These are phyloP conservation scores for Apocynum venetum DNA, from an alignment of 257 asterid genomes.

Conservation along the genomic window DNA sequence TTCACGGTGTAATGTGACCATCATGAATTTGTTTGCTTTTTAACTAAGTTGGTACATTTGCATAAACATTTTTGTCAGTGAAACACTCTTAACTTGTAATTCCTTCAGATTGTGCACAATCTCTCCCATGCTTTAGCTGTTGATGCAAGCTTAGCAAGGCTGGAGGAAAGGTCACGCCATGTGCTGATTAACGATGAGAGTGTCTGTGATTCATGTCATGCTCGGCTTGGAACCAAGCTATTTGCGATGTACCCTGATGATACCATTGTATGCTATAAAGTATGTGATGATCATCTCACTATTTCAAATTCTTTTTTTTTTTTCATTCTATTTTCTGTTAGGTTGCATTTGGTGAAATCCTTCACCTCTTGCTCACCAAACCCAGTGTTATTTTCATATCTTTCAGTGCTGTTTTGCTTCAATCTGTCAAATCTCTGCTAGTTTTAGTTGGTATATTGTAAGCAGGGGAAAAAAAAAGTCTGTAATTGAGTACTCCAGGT, in stretches of 20 bases:
- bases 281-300: conserved; percentile 23
- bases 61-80: not conserved
- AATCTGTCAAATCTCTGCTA: not conserved
- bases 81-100: not conserved
- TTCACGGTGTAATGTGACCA: not conserved
- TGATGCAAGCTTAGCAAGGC: conserved; percentile 81
- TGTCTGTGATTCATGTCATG: conserved; percentile 85
- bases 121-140: conserved; percentile 70
- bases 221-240: conserved; percentile 93
- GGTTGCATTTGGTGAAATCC: conserved; percentile 1
- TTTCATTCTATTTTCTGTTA: not conserved
- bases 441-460: not conserved
- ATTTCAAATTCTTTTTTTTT: not conserved
- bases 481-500: too few relatives aligned
- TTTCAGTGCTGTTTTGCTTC: not conserved
- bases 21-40: not conserved
- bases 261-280: conserved; percentile 90
- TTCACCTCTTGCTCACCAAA: not conserved
- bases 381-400: not conserved
- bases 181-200: conserved; percentile 84
- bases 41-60: not conserved
- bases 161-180: conserved; percentile 89
- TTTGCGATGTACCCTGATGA: conserved; percentile 99
- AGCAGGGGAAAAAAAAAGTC: too few relatives aligned
- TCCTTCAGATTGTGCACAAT: conserved; percentile 64